These are phyloP conservation scores for Didymella exigua DNA, from an alignment of 2,329 filamentous ascomycete genomes.

Conservation along the genomic window DNA sequence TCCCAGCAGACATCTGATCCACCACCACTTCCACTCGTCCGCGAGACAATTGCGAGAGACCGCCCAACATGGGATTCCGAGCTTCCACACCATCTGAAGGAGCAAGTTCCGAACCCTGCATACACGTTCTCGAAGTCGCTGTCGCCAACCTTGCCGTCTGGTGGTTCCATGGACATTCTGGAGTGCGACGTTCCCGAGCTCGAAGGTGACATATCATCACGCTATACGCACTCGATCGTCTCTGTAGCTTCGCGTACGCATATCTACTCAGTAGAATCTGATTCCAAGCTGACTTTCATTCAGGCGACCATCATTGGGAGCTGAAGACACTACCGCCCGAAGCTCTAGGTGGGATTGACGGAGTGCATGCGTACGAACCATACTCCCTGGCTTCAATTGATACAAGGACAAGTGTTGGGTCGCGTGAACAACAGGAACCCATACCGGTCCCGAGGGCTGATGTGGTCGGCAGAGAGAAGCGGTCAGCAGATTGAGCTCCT, in stretches of 20 bases:
- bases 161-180: conserved; percentile 36
- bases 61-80: conserved; percentile 10
- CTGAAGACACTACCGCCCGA: conserved; percentile 28
- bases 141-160: conserved; percentile 41
- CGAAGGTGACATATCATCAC: conserved; percentile 40
- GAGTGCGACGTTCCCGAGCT: conserved; percentile 37
- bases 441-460: conserved; percentile 5
- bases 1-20: neutral
- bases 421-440: conserved; percentile 17
- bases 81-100: conserved; percentile 25
- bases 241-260: conserved; percentile 38
- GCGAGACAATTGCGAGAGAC: conserved; percentile 16
- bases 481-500: neutral
- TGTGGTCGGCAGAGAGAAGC: conserved; percentile 22
- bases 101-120: conserved; percentile 37
- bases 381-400: conserved; percentile 34
- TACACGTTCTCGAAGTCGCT: conserved; percentile 42
- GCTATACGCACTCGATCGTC: conserved; percentile 35
- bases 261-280: neutral
- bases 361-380: conserved; percentile 33
- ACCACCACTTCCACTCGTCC: conserved; percentile 2
- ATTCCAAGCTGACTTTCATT: conserved; percentile 8
- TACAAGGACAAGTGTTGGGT: conserved; percentile 30
- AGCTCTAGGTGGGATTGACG: conserved; percentile 29
- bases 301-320: conserved; percentile 39